A percentile compares a stretch with the other conserved stretches of the same genome.
phyloP scores from a whole-genome alignment of 352 stramenopile species.

The Phytophthora pluvialis region DNA sequence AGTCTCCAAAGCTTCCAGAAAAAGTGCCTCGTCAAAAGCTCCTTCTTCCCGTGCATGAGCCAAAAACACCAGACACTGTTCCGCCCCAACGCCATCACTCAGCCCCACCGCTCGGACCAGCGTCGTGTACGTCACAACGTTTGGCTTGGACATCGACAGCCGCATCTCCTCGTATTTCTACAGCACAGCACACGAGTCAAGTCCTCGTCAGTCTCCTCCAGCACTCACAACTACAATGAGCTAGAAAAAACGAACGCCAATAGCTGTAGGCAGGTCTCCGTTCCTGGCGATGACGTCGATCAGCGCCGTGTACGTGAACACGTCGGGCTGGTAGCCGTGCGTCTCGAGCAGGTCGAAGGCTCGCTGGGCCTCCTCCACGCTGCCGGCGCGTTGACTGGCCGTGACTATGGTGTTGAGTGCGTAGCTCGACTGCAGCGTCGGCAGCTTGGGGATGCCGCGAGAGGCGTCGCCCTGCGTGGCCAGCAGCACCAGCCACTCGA shows the following conservation, averaged over 20 bases:
- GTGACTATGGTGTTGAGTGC: constrained; percentile 84
- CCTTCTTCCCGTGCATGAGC: constrained; percentile 51
- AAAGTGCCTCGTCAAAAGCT: constrained; percentile 70
- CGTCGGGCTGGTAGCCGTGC: constrained; percentile 70
- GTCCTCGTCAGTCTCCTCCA: constrained; percentile 6
- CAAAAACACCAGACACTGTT: constrained; percentile 57
- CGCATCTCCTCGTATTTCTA: constrained; percentile 75
- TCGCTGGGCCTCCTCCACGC: constrained; percentile 58
- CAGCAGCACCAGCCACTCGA: constrained; percentile 73
- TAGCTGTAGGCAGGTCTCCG: constrained; percentile 52
- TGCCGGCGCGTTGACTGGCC: constrained; percentile 70
- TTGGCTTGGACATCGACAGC: constrained; percentile 60
- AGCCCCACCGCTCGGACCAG: constrained; percentile 59
- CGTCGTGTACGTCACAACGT: constrained; percentile 82
- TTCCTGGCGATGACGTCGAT: constrained; percentile 73
- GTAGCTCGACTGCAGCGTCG: constrained; percentile 66
- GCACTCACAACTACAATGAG: background rate
- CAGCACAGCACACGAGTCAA: background rate
- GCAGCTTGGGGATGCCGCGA: constrained; percentile 48
- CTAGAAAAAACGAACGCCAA: constrained; percentile 40
- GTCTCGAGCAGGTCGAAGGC: constrained; percentile 58
- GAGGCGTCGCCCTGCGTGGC: constrained; percentile 47
- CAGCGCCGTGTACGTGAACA: constrained; percentile 86
- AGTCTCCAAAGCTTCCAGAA: constrained; percentile 61
- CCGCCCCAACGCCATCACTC: constrained; percentile 39